Conservation (phyloP, 306 rosid genomes). For the Vigna nakashimae region DNA sequence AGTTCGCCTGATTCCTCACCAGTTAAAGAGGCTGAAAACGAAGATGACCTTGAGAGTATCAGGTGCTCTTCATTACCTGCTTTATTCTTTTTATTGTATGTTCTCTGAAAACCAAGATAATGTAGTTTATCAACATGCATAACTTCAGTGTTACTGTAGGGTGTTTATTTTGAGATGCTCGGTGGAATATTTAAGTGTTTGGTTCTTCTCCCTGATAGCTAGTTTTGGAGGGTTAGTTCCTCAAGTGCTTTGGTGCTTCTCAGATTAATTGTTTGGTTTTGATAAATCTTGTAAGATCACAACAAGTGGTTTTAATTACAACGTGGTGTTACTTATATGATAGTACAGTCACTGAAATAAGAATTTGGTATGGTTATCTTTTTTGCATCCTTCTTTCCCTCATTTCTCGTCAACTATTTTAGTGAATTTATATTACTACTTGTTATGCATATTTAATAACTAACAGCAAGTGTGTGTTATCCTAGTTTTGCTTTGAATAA, state of each 20-base stretch:
- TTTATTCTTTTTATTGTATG: conserved; percentile 35
- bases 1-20: conserved; percentile 50
- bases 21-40: conserved; percentile 38
- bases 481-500: conserved; percentile 13
- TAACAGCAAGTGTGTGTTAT: not conserved
- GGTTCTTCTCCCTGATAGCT: too few relatives aligned
- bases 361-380: not conserved
- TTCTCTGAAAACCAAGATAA: not conserved
- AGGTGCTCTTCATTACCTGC: conserved; percentile 50
- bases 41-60: conserved; percentile 46
- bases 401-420: not conserved
- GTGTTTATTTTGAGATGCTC: too few relatives aligned
- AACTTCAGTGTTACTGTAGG: too few relatives aligned
- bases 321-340: conserved; percentile 12
- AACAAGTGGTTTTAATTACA: conserved; percentile 18
- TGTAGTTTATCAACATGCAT: too few relatives aligned
- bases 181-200: too few relatives aligned
- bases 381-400: not conserved
- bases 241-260: too few relatives aligned
- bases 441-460: conserved; percentile 3
- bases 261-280: not conserved
- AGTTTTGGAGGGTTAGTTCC: too few relatives aligned
- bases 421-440: not conserved
- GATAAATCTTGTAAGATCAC: conserved; percentile 2
- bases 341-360: not conserved